Percentiles rank a stretch among this genome's conserved stretches.
phyloP scores from a whole-genome alignment of 257 asterid species.

The Oldenlandia corymbosa region DNA sequence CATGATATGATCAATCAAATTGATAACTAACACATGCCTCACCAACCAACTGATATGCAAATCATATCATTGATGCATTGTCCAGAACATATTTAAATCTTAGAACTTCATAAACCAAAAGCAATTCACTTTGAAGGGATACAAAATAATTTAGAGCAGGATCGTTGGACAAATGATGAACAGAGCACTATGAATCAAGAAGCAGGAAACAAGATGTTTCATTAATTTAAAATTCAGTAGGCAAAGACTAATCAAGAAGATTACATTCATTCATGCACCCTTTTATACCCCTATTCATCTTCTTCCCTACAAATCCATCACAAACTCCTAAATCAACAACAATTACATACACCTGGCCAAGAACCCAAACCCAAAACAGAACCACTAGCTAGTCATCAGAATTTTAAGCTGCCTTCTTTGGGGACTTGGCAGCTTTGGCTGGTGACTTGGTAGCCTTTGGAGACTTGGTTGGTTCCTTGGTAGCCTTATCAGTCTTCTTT shows the following conservation, averaged over 20 bases:
- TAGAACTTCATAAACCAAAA: no score
- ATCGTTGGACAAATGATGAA: no score
- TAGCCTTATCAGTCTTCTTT: constrained; percentile 41
- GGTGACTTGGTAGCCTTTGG: constrained; percentile 36
- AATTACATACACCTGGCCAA: constrained; percentile 15
- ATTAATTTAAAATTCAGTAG: neutral
- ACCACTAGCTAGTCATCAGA: no score
- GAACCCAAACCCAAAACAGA: neutral
- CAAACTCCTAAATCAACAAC: constrained; percentile 4
- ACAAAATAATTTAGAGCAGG: no score
- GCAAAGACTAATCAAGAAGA: neutral
- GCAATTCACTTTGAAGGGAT: no score
- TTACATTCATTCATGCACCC: constrained; percentile 11
- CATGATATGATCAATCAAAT: no score
- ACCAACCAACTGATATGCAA: no score
- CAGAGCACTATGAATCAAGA: no score
- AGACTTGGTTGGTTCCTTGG: constrained; percentile 38
- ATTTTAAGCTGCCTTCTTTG: constrained; percentile 43
- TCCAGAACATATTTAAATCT: no score
- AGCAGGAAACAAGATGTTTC: constrained; percentile 8
- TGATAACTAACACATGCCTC: no score
- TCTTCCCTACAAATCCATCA: neutral
- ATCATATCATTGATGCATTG: no score
- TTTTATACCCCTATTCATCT: constrained; percentile 1
- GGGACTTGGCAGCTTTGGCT: constrained; percentile 46